Conservation (phyloP, 208 protist genomes). For the Leptomonas pyrrhocoris region DNA sequence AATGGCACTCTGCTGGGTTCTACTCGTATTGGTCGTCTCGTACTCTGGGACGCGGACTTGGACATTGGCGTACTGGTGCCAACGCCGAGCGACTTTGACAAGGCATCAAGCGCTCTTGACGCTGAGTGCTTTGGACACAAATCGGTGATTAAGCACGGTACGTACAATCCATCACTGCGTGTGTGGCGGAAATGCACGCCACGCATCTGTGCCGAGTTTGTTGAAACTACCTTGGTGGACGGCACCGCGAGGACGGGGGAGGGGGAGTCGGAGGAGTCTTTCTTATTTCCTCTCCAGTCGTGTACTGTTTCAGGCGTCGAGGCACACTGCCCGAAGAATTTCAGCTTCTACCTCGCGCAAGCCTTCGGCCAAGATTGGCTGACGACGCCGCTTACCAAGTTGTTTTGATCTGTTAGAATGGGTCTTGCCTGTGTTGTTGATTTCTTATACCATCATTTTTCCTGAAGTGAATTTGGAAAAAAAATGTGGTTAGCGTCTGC, state of each 20-base stretch:
- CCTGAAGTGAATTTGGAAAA: neutral
- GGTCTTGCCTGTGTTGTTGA: neutral
- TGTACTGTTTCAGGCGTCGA: conserved; percentile 63
- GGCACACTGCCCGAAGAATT: conserved; percentile 66
- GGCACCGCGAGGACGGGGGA: conserved; percentile 43
- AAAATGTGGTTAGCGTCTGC: too few species aligned
- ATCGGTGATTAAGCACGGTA: conserved; percentile 32
- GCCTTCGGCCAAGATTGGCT: conserved; percentile 79
- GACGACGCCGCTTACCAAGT: conserved; percentile 55
- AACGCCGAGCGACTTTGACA: conserved; percentile 39
- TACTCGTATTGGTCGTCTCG: conserved; percentile 64
- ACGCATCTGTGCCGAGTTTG: conserved; percentile 80
- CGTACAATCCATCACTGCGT: conserved; percentile 32
- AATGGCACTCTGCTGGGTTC: conserved; percentile 83
- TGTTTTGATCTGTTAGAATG: conserved; percentile 44
- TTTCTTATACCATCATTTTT: neutral
- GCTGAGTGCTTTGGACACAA: conserved; percentile 55
- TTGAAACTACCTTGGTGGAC: conserved; percentile 45
- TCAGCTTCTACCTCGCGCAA: conserved; percentile 61
- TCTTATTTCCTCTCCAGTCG: conserved; percentile 63
- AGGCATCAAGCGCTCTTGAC: conserved; percentile 32
- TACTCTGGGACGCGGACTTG: conserved; percentile 88
- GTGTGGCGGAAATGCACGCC: conserved; percentile 77
- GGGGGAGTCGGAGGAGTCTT: conserved; percentile 40
- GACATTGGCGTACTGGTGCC: conserved; percentile 66